Evolutionary conservation across 768 basidiomycete species (phyloP), one percentile per base, ranked within the genome.

Genomic region (Fistulinella prunicolor): DNA sequence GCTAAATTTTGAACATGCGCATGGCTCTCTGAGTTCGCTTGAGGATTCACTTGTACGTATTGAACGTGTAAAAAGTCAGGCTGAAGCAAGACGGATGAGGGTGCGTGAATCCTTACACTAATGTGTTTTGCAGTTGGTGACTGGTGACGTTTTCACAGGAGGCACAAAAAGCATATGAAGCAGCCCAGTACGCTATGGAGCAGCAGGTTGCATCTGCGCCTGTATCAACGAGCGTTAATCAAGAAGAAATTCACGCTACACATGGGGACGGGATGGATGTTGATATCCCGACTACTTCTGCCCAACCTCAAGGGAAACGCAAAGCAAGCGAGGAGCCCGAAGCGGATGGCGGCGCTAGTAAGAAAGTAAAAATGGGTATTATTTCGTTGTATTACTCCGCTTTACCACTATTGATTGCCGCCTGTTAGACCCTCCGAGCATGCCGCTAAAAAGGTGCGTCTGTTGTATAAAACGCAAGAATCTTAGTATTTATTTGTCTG

Each of bases 1-100:
- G 89, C 60, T 85, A 16, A 69, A 76, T n/a, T 96, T 97, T 58
- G 95, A 97, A 63, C 81, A 90, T 54, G 69, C 87, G 4, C 76
- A 93, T 58, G 95, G 95, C 1, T 76, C 80, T 20, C 72, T 90
- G 13, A 72, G 78, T 23, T 80, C 83, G 30, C 72, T 90, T 23
- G 82, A 89, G 32, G 68, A 71, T 9, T 80, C 80, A 35, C 62
- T 86, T 38, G 79, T 80, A 46, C 81, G 81, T 51, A 72, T 90
- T 19, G 80, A 86, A 53, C 80, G 79, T 53, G 83, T 85, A 16
- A 79, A 78, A 50, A 70, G 69, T 39, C 79, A 83, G 42, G 77
- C 83, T n/a, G 81, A 85, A 47, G 67, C 71, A 14, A 73, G 77
- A 50, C 75, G 89, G 19, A 78, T 76, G 14, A 86, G 80, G 75